Evolutionary conservation across 2,329 filamentous ascomycete genomes (phyloP).

Genomic region (Trichoderma lentiforme): DNA sequence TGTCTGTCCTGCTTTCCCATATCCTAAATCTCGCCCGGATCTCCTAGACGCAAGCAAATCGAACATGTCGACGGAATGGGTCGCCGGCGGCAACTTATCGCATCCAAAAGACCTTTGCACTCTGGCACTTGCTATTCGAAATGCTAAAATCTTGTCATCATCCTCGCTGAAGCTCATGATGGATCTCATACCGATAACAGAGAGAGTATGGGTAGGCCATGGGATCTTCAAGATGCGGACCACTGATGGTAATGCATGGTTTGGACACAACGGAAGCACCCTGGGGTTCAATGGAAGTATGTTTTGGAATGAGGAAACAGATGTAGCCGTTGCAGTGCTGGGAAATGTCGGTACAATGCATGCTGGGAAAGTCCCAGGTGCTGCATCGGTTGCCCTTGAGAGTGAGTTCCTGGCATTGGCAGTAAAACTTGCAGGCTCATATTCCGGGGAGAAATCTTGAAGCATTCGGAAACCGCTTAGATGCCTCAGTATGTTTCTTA

Average conservation of each 20-base stretch:
- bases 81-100: background rate
- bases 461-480: background rate
- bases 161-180: background rate
- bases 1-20: background rate
- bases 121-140: background rate
- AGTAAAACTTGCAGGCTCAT: background rate
- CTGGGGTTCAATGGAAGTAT: background rate
- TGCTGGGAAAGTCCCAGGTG: background rate
- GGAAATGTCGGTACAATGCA: background rate
- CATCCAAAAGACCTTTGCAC: background rate
- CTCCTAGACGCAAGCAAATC: background rate
- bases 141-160: background rate
- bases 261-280: background rate
- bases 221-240: background rate
- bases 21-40: background rate
- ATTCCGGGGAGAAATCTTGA: background rate
- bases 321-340: background rate
- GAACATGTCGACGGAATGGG: background rate
- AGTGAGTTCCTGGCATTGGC: background rate
- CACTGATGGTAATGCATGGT: background rate
- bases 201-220: background rate
- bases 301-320: background rate
- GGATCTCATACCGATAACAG: background rate
- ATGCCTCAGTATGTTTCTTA: background rate
- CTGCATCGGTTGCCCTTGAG: background rate